Conservation (phyloP, 148 eudicot species). For the Nyssa sinensis region DNA sequence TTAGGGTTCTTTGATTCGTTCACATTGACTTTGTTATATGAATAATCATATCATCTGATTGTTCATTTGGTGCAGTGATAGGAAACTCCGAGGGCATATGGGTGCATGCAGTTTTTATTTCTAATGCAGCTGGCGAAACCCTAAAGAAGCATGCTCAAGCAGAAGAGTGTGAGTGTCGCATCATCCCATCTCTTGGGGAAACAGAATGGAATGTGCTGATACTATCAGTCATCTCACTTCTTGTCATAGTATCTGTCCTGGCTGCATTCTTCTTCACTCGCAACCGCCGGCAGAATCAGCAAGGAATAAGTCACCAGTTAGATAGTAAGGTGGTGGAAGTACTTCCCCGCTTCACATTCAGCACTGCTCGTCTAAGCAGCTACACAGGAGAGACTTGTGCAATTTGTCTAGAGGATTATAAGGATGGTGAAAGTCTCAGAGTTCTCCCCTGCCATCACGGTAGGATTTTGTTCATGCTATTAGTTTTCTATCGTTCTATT, state of each 20-base stretch:
- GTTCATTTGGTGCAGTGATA: conserved; percentile 6
- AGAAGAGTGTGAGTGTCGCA: conserved; percentile 18
- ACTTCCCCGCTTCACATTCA: conserved; percentile 15
- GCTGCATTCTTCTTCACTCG: conserved; percentile 1
- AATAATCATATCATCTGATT: too few species aligned
- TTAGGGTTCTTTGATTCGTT: too few species aligned
- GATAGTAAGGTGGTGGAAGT: conserved; percentile 10
- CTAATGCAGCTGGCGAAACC: conserved; percentile 14
- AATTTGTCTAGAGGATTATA: conserved; percentile 19
- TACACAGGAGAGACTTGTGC: conserved; percentile 15
- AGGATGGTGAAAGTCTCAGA: conserved; percentile 14
- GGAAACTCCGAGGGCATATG: conserved; percentile 19
- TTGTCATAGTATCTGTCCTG: conserved; percentile 8
- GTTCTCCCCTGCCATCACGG: conserved; percentile 22
- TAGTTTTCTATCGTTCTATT: too few species aligned
- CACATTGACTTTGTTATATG: too few species aligned
- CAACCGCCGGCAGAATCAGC: background rate
- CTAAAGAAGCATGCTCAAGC: conserved; percentile 18
- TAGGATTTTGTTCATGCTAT: conserved; percentile 1
- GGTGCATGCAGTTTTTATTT: conserved; percentile 16
- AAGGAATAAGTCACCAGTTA: conserved; percentile 1
- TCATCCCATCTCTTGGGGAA: conserved; percentile 8
- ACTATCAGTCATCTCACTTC: conserved; percentile 19
- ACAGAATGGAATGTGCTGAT: conserved; percentile 17
- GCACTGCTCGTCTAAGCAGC: background rate